Conservation (phyloP, 75 land plant genomes). For the Gnetum montanum region DNA sequence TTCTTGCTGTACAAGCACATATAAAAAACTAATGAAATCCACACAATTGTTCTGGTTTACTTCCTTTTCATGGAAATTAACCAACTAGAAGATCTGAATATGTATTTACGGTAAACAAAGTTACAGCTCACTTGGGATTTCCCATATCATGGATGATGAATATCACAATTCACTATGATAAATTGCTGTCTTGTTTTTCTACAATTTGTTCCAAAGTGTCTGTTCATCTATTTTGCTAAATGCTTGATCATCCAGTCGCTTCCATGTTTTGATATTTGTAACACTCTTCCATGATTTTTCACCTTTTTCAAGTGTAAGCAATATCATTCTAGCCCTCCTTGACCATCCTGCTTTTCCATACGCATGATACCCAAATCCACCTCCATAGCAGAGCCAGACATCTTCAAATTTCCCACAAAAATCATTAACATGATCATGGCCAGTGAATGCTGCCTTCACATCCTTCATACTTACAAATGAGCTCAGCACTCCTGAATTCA, state of each 20-base stretch:
- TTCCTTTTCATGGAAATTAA: too few species aligned
- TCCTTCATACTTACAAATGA: conserved; percentile 37
- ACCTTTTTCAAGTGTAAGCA: conserved; percentile 36
- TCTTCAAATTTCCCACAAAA: conserved; percentile 56
- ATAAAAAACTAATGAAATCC: too few species aligned
- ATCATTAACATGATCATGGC: conserved; percentile 78
- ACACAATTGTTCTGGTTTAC: too few species aligned
- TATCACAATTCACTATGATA: too few species aligned
- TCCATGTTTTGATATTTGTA: conserved; percentile 64
- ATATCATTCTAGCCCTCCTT: conserved; percentile 59
- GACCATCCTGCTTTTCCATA: conserved; percentile 69
- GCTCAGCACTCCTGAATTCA: conserved; percentile 57
- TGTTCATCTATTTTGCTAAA: conserved; percentile 62
- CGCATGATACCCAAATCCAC: conserved; percentile 71
- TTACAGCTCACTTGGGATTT: too few species aligned
- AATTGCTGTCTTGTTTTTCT: too few species aligned
- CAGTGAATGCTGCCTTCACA: conserved; percentile 62
- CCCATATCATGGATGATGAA: too few species aligned
- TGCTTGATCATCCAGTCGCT: conserved; percentile 51
- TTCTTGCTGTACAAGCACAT: too few species aligned
- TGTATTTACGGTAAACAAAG: too few species aligned
- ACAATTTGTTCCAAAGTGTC: conserved; percentile 34
- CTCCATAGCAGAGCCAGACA: conserved; percentile 73
- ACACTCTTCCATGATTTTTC: conserved; percentile 42
- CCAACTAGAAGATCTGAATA: too few species aligned